These are phyloP conservation scores for Monosporozyma aquatica DNA, from an alignment of 805 yeast genomes.

Conservation along the genomic window DNA sequence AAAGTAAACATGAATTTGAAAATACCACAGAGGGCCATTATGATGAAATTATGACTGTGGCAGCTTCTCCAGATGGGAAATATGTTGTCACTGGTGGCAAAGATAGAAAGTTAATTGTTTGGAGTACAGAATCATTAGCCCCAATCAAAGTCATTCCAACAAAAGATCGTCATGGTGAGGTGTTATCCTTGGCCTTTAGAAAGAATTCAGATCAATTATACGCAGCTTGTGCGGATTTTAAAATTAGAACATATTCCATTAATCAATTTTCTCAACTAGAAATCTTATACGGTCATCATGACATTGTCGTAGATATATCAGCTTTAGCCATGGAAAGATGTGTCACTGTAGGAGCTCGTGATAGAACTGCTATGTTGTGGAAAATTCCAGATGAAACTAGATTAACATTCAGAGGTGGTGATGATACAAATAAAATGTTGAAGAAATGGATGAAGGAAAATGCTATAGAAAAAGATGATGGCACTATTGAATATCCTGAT, in stretches of 20 bases:
- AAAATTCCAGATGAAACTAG: slow-evolving; percentile 92
- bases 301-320: slow-evolving; percentile 68
- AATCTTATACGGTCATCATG: slow-evolving; percentile 92
- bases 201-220: slow-evolving; percentile 75
- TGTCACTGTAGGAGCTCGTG: slow-evolving; percentile 92
- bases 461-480: slow-evolving; percentile 25
- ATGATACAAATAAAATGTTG: slow-evolving; percentile 38
- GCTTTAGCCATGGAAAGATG: slow-evolving; percentile 84
- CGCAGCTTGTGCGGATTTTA: slow-evolving; percentile 88
- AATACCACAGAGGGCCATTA: slow-evolving; percentile 61
- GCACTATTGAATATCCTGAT: slow-evolving; percentile 24
- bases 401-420: slow-evolving; percentile 89
- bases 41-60: slow-evolving; percentile 67
- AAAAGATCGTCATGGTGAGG: slow-evolving; percentile 58
- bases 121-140: slow-evolving; percentile 74
- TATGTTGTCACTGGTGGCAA: slow-evolving; percentile 86
- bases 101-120: slow-evolving; percentile 71
- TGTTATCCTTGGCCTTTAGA: slow-evolving; percentile 68
- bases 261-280: slow-evolving; percentile 85
- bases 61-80: slow-evolving; percentile 80
- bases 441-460: slow-evolving; percentile 31
- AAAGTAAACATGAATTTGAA: slow-evolving; percentile 33
- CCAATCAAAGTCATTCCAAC: slow-evolving; percentile 73
- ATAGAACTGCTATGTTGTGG: slow-evolving; percentile 93
- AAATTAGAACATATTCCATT: slow-evolving; percentile 77